Evolutionary conservation across 257 asterid species (phyloP).

Genomic region (Vinca minor): DNA sequence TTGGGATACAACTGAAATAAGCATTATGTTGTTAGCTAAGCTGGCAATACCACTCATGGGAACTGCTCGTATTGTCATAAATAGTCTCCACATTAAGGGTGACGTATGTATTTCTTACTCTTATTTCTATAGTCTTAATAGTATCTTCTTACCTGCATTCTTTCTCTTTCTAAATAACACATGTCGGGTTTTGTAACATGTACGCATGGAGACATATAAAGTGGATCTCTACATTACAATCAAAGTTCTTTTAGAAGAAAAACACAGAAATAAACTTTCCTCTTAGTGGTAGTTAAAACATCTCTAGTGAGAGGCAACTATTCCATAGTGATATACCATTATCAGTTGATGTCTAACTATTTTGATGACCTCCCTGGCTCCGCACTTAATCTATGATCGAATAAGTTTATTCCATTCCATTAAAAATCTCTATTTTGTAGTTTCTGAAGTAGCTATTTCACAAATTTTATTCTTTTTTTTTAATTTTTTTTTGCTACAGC

Average conservation of each 20-base stretch:
- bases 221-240: background rate
- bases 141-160: background rate
- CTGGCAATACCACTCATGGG: conserved; percentile 84
- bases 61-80: conserved; percentile 83
- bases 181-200: background rate
- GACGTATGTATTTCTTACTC: conserved; percentile 48
- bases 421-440: background rate
- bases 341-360: background rate
- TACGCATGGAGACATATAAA: background rate
- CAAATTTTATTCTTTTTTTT: too few species aligned
- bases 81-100: conserved; percentile 93
- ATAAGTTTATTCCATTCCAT: background rate
- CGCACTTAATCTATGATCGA: background rate
- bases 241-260: background rate
- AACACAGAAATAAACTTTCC: background rate
- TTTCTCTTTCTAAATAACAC: background rate
- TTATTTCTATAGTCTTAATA: background rate
- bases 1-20: conserved; percentile 80
- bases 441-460: background rate
- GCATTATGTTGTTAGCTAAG: conserved; percentile 77
- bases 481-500: conserved; percentile 46
- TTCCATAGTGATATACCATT: background rate
- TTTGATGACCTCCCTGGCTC: background rate
- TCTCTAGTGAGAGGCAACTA: background rate
- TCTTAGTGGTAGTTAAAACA: background rate